A percentile compares a stretch with the other conserved stretches of the same genome.
Evolutionary conservation across 1,284 basidiomycete species (phyloP).

Genomic region (Pyrrhoderma noxium): DNA sequence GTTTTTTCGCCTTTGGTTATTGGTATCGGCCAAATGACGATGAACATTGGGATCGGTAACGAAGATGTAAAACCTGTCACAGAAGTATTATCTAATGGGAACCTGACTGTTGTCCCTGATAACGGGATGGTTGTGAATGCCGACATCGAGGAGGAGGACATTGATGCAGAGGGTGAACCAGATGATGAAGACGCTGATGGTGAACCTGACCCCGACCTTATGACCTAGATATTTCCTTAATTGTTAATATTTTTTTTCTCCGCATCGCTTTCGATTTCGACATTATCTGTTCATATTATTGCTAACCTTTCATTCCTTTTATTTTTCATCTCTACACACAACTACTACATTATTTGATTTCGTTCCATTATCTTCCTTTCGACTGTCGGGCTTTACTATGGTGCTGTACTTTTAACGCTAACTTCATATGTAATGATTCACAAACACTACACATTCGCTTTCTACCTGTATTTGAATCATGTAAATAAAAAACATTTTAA

Average conservation of each 20-base stretch:
- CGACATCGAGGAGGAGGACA: constrained; percentile 13
- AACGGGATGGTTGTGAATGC: neutral
- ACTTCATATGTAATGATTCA: constrained; percentile 9
- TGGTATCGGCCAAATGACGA: no score
- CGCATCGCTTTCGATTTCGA: neutral
- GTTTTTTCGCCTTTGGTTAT: no score
- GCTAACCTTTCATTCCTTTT: neutral
- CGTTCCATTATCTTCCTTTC: constrained; percentile 1
- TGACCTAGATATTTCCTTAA: no score
- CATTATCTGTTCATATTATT: neutral
- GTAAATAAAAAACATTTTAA: no score
- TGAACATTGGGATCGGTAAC: neutral
- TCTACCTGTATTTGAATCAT: no score
- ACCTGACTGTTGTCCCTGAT: neutral
- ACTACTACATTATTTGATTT: constrained; percentile 1
- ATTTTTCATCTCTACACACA: constrained; percentile 2
- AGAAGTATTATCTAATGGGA: neutral
- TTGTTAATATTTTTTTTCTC: neutral
- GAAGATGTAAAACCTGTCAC: neutral
- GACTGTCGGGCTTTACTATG: neutral
- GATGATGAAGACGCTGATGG: constrained; percentile 17
- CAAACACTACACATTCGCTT: no score
- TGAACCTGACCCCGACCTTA: constrained; percentile 14
- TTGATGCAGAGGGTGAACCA: constrained; percentile 17
- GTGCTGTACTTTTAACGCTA: constrained; percentile 6